These are phyloP conservation scores for Verticillium alfalfae DNA, from an alignment of 2,329 filamentous ascomycete genomes.

Conservation along the genomic window DNA sequence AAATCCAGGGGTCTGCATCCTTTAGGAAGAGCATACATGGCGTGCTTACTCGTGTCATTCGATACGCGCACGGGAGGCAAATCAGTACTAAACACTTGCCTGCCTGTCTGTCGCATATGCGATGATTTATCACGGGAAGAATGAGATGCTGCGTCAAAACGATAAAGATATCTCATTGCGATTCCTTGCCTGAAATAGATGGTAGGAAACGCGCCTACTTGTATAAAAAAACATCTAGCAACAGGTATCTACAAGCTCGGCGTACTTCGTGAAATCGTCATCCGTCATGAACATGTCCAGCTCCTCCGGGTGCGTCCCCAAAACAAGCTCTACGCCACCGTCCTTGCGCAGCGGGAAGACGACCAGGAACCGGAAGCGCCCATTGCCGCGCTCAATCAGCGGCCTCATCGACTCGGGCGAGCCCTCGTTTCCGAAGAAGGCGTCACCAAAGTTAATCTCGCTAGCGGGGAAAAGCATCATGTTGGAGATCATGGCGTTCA, in stretches of 20 bases:
- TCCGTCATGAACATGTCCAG: conserved; percentile 18
- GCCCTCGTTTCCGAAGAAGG: conserved; percentile 18
- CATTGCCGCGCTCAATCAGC: conserved; percentile 18
- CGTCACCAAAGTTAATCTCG: conserved; percentile 20
- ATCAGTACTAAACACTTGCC: too few relatives aligned
- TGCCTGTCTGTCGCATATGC: too few relatives aligned
- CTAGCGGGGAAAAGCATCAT: conserved; percentile 20
- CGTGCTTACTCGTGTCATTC: too few relatives aligned
- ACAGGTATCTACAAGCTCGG: background rate
- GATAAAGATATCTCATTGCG: too few relatives aligned
- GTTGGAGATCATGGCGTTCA: conserved; percentile 22
- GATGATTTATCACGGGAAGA: too few relatives aligned
- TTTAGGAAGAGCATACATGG: too few relatives aligned
- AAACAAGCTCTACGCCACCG: conserved; percentile 19
- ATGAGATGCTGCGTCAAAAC: too few relatives aligned
- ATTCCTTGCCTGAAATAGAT: too few relatives aligned
- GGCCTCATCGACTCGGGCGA: conserved; percentile 20
- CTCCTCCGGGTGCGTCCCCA: conserved; percentile 18
- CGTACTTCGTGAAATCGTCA: conserved; percentile 19
- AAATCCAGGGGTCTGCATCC: too few relatives aligned
- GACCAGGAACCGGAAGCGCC: conserved; percentile 16
- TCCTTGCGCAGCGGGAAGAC: conserved; percentile 21
- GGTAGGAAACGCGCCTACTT: too few relatives aligned
- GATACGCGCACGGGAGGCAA: too few relatives aligned
- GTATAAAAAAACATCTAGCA: background rate